Base-by-base conservation (phyloP, 2,329 filamentous ascomycete genomes). In the Cadophora luteo-olivacea region DNA sequence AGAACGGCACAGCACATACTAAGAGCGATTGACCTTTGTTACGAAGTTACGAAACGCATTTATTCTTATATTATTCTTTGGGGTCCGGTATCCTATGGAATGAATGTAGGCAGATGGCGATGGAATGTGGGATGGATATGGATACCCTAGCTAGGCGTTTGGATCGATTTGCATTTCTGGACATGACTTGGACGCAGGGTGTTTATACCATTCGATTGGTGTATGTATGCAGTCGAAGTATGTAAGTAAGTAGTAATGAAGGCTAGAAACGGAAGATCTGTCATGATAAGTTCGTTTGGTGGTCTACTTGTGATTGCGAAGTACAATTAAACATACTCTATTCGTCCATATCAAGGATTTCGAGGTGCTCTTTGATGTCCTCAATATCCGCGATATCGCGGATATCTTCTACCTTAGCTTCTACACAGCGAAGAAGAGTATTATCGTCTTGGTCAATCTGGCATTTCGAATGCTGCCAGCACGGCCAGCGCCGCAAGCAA, bases 91-190 rank as follows among this genome's bases (percentile, higher is more conserved):
- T 33, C 32, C 49, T 36, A 16, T 22, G 25, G 45, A 41, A 9
- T 19, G 19, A 29, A 36, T 25, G 33, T 22, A 9, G 61, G 25
- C 2, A 16, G 45, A 52, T 49, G 45, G 32, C 19, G 8, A 5
- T 19, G 29, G 4, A 49, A 8, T 49, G 45, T 49, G 22, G 32
- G 48, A 25, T 29, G 61, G 48, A 41, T 24, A 62, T 54, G 61
- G 61, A 64, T 64, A 64, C 61, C 61, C 61, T 45, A 64, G 61
- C 49, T 64, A 52, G 61, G 61, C 61, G 61, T 64, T 64, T 55
- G 61, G 33, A 41, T 54, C n/a, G n/a, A 38, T 29, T 54, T 63
- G 58, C 58, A 61, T 61, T 48, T 29, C 36, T 29, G 58, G 41
- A 61, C 22, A n/a, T 58, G 19, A 38, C n/a, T 22, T 19, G 6